A percentile compares a stretch with the other conserved stretches of the same genome.
Evolutionary conservation across 331 rosid species (phyloP).

Genomic region (Pyracantha coccinea): DNA sequence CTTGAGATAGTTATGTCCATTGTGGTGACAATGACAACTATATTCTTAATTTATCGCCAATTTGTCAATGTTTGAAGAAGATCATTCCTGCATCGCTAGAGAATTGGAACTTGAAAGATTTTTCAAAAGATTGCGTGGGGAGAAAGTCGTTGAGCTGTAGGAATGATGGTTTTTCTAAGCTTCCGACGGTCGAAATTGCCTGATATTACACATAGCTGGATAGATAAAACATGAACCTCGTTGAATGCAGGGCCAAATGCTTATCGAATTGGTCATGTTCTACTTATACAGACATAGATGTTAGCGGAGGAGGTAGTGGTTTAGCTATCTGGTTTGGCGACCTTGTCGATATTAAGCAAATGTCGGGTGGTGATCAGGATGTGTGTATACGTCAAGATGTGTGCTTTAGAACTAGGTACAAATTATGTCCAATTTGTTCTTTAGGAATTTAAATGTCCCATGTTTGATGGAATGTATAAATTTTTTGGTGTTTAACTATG

Average conservation of each 20-base stretch:
- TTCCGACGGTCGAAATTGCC: conserved; percentile 38
- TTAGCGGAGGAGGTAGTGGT: conserved; percentile 20
- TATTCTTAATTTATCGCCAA: conserved; percentile 23
- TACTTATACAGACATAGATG: conserved; percentile 17
- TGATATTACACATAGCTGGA: conserved; percentile 38
- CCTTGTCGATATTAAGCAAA: too few relatives aligned
- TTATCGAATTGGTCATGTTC: conserved; percentile 16
- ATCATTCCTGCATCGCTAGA: conserved; percentile 26
- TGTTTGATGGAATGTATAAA: too few relatives aligned
- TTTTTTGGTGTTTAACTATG: background rate
- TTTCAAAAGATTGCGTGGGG: conserved; percentile 33
- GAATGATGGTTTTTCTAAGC: conserved; percentile 23
- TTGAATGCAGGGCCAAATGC: conserved; percentile 20
- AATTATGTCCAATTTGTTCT: background rate
- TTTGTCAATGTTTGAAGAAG: conserved; percentile 39
- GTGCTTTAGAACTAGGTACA: conserved; percentile 27
- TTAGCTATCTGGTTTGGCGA: conserved; percentile 21
- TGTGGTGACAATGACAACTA: conserved; percentile 41
- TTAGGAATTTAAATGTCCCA: background rate
- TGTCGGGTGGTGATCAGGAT: too few relatives aligned
- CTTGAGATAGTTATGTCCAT: conserved; percentile 26
- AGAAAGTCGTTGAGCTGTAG: conserved; percentile 19
- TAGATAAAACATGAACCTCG: conserved; percentile 10
- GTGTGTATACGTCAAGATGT: conserved; percentile 1
- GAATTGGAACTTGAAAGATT: conserved; percentile 30